Evolutionary conservation across 2,329 filamentous ascomycete species (phyloP).

Genomic region (Hypoxylon sp.): DNA sequence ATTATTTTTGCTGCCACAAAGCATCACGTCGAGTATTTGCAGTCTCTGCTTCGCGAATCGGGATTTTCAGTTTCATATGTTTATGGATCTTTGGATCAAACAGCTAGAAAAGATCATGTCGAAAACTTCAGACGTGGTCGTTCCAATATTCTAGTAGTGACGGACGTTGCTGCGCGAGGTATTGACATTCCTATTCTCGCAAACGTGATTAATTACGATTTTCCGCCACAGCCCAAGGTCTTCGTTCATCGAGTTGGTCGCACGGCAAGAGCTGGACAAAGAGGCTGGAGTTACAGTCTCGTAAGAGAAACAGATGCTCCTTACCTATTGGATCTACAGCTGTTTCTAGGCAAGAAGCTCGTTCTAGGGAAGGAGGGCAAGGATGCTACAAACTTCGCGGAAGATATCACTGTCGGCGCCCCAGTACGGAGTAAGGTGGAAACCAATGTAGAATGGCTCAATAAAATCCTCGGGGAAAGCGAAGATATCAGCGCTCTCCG

Average conservation of each 20-base stretch:
- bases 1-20: conserved; percentile 97
- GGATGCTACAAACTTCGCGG: conserved; percentile 77
- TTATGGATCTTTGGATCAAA: conserved; percentile 95
- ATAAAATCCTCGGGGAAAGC: conserved; percentile 81
- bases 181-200: conserved; percentile 97
- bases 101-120: conserved; percentile 91
- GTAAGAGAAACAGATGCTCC: conserved; percentile 89
- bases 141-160: conserved; percentile 93
- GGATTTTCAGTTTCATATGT: conserved; percentile 94
- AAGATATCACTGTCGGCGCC: conserved; percentile 87
- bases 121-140: conserved; percentile 88
- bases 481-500: conserved; percentile 80
- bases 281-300: conserved; percentile 95
- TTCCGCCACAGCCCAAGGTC: conserved; percentile 95
- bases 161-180: conserved; percentile 95
- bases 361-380: conserved; percentile 77
- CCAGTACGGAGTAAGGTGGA: conserved; percentile 82
- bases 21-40: conserved; percentile 95
- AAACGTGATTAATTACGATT: conserved; percentile 99
- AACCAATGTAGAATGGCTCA: conserved; percentile 83
- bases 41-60: conserved; percentile 80
- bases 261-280: conserved; percentile 92
- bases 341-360: conserved; percentile 90
- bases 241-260: conserved; percentile 97
- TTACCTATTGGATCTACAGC: conserved; percentile 92